Base-by-base conservation (phyloP, 1,284 basidiomycete species). In the Cystobasidium slooffiae region DNA sequence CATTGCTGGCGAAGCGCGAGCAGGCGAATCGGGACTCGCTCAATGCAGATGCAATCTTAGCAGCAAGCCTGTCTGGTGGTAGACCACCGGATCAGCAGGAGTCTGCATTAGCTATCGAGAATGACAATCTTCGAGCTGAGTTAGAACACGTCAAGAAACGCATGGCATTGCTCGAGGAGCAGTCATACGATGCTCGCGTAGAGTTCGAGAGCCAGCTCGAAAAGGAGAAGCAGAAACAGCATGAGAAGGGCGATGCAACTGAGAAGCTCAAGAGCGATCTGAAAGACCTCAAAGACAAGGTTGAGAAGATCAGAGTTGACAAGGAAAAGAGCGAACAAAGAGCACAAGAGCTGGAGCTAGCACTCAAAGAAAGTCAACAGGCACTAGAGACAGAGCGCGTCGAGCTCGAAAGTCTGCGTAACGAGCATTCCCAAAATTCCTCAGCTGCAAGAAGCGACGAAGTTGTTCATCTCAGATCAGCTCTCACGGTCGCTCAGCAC, bases 311-410 rank as follows among this genome's bases (percentile, higher is more conserved):
- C 74, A 79, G 85, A 65, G 88, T 88, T 78, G 86, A 88, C 0
- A 91, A 94, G 78, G 84, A 84, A 16, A 84, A 84, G 65, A 87
- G 89, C 0, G 86, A 88, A 72, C 81, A 83, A 44, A 86, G 92
- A 51, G 85, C 91, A 0, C 89, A 89, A 74, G 94, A 97, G 81
- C 86, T 94, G 20, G 92, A 94, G 80, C 91, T 91, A 76, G 96
- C 94, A 0, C 84, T 97, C 55, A 85, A 90, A 76, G 94, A 97
- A 84, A 92, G 91, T 79, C 90, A 90, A n/a, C 85, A 88, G 47
- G 92, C 94, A 1, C 85, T 97, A 18, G 95, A 98, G 83, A 90
- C 90, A 79, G 92, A 94, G n/a, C 85, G 91, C 66, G 92, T 91
- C 9, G 96, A 98, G 81, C 90, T 97, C 31, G 95, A 98, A 84